Evolutionary conservation across 768 basidiomycete species (phyloP).

Genomic region (Boletales sp.): DNA sequence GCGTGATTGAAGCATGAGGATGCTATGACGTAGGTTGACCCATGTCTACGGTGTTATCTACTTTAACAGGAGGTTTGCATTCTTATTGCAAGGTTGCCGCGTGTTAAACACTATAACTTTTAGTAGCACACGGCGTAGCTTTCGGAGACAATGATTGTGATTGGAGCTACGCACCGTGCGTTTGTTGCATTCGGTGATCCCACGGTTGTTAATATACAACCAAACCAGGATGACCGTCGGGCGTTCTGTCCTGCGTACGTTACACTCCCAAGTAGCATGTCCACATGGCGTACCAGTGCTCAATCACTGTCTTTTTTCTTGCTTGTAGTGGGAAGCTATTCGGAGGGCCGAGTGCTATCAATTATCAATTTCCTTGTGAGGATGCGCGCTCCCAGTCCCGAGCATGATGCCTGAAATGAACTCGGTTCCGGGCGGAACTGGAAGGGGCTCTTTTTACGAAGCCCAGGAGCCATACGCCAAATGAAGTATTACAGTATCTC

Average conservation of each 20-base stretch:
- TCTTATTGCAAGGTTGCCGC: neutral
- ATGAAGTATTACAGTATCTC: too few relatives aligned
- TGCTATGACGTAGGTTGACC: conserved; percentile 9
- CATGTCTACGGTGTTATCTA: neutral
- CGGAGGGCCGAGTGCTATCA: conserved; percentile 19
- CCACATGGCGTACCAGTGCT: neutral
- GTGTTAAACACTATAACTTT: neutral
- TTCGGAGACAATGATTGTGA: conserved; percentile 8
- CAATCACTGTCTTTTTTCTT: neutral
- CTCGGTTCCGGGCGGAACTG: conserved; percentile 18
- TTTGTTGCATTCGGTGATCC: neutral
- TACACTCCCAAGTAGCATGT: neutral
- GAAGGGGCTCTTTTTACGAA: conserved; percentile 15
- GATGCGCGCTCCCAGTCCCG: conserved; percentile 17
- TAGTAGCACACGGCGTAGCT: conserved; percentile 6
- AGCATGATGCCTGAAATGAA: conserved; percentile 18
- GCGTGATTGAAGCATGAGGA: conserved; percentile 17
- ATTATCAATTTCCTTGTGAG: conserved; percentile 13
- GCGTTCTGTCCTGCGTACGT: conserved; percentile 5
- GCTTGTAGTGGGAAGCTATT: conserved; percentile 13
- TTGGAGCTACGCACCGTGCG: conserved; percentile 17
- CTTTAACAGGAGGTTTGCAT: conserved; percentile 12
- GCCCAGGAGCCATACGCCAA: conserved; percentile 5
- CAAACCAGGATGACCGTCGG: conserved; percentile 1
- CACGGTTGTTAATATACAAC: neutral